Percentiles rank a stretch among this genome's conserved stretches.
Evolutionary conservation across 2,329 filamentous ascomycete species (phyloP).

Genomic region (Aspergillus sp.): DNA sequence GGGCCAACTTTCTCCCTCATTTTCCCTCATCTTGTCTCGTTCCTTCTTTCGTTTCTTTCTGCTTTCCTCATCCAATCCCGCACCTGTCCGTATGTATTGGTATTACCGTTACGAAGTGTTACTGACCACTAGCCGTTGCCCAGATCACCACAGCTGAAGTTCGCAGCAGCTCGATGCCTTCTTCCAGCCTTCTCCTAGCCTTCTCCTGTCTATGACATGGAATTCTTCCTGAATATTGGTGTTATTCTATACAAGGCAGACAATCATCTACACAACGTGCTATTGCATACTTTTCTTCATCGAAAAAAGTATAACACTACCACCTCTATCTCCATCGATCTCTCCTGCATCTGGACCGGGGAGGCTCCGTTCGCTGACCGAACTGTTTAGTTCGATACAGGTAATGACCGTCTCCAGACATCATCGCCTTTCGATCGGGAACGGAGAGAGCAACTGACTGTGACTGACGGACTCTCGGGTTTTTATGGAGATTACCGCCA

Average conservation of each 20-base stretch:
- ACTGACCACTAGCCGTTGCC: slow-evolving; percentile 6
- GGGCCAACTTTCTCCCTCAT: slow-evolving; percentile 16
- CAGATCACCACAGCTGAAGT: not conserved
- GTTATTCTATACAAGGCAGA: not conserved
- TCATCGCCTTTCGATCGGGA: not conserved
- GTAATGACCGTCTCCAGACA: not conserved
- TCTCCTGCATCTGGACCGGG: not conserved
- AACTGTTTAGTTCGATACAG: not conserved
- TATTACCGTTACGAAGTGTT: slow-evolving; percentile 17
- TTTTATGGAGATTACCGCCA: not conserved
- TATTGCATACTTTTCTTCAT: not conserved
- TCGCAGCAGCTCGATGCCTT: not conserved
- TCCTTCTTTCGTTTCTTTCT: slow-evolving; percentile 11
- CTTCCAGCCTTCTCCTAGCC: not conserved
- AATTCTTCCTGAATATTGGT: not conserved
- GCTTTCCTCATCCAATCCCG: slow-evolving; percentile 16
- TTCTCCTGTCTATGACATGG: not conserved
- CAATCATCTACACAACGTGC: not conserved
- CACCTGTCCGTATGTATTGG: slow-evolving; percentile 8
- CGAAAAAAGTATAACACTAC: not conserved
- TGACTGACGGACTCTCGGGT: not conserved
- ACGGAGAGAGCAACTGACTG: too few relatives aligned
- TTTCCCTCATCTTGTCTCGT: slow-evolving; percentile 3
- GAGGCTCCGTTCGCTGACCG: not conserved
- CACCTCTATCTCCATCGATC: not conserved